Evolutionary conservation across 345 rosid genomes (phyloP).

Genomic region (Sisymbrium irio): DNA sequence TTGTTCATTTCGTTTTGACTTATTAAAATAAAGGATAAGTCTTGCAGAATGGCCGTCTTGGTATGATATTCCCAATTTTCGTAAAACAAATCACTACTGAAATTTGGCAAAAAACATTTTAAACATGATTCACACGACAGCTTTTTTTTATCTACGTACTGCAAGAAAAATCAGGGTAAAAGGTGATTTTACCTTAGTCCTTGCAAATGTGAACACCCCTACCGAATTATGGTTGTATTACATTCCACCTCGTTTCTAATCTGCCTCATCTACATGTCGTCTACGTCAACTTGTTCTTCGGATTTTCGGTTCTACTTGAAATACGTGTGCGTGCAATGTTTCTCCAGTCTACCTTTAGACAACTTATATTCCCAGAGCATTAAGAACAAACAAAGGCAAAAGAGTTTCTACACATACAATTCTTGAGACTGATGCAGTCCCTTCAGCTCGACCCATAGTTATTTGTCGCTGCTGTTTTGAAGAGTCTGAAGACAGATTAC

Average conservation of each 20-base stretch:
- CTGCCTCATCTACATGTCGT: background rate
- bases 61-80: background rate
- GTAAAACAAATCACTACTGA: background rate
- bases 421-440: no score
- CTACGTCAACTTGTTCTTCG: no score
- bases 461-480: no score
- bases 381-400: background rate
- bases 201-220: background rate
- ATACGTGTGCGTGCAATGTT: no score
- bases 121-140: background rate
- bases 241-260: background rate
- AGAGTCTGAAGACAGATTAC: no score
- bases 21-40: slow-evolving; percentile 18
- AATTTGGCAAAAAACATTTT: background rate
- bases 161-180: no score
- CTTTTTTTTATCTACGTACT: background rate
- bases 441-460: no score
- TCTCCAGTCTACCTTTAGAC: no score
- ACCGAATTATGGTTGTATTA: background rate
- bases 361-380: no score
- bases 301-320: no score
- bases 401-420: no score
- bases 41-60: slow-evolving; percentile 15
- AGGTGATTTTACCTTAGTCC: background rate
- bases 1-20: slow-evolving; percentile 13